These are phyloP conservation scores for Aquilaria agallochum DNA, from an alignment of 441 rosid species.

Conservation along the genomic window DNA sequence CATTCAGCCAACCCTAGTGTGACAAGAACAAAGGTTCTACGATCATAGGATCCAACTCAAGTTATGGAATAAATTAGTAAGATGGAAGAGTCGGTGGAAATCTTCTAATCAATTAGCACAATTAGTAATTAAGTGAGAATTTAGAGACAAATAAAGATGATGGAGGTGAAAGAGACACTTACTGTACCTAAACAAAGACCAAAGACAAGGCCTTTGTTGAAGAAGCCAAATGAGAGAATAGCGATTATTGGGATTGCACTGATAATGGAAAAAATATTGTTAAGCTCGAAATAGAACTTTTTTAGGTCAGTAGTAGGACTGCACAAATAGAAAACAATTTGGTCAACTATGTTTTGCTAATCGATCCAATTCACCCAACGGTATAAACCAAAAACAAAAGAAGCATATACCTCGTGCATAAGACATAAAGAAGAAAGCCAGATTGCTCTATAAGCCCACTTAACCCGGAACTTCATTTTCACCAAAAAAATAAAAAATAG, in stretches of 20 bases:
- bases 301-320: conserved; percentile 87
- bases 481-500: conserved; percentile 39
- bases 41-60: too few species aligned
- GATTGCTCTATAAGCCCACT: conserved; percentile 95
- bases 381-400: conserved; percentile 1
- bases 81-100: too few species aligned
- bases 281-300: conserved; percentile 82
- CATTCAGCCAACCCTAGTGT: too few species aligned
- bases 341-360: not conserved
- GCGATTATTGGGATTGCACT: conserved; percentile 81
- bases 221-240: conserved; percentile 70
- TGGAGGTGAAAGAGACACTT: conserved; percentile 21
- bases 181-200: conserved; percentile 97
- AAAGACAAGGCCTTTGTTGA: conserved; percentile 71
- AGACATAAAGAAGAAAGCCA: conserved; percentile 97
- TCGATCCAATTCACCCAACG: not conserved
- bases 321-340: conserved; percentile 4
- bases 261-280: conserved; percentile 77
- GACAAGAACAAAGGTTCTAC: too few species aligned
- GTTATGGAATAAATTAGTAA: too few species aligned
- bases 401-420: conserved; percentile 58
- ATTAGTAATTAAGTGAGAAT: conserved; percentile 15
- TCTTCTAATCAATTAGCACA: not conserved
- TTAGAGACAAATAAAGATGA: conserved; percentile 3
- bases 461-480: conserved; percentile 98